Evolutionary conservation across 495 filamentous ascomycete genomes (phyloP).

Genomic region (Daldinia vernicosa): DNA sequence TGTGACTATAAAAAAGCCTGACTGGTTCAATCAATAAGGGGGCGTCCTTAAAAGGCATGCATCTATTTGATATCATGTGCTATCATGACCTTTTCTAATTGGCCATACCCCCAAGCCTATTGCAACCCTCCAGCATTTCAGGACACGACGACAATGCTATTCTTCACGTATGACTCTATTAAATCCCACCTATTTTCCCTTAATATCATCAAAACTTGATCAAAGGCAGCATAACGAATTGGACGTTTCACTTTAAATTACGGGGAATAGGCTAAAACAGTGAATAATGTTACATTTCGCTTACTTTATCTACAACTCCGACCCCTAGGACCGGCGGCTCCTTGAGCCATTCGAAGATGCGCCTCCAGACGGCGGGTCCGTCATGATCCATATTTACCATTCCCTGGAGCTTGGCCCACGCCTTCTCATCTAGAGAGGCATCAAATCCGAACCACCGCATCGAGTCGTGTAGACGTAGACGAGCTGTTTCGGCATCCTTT

Average conservation of each 20-base stretch:
- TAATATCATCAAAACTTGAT: no score
- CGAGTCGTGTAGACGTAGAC: conserved; percentile 50
- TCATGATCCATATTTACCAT: conserved; percentile 50
- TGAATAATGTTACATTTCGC: conserved; percentile 20
- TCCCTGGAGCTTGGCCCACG: conserved; percentile 26
- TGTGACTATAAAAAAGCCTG: not conserved
- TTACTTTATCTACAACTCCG: conserved; percentile 13
- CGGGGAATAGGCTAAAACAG: no score
- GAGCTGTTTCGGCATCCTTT: conserved; percentile 55
- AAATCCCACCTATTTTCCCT: no score
- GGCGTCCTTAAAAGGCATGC: not conserved
- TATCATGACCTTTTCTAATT: not conserved
- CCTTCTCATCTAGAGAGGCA: conserved; percentile 35
- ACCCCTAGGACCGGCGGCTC: conserved; percentile 40
- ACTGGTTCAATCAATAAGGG: not conserved
- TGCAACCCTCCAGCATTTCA: no score
- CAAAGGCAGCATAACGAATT: no score
- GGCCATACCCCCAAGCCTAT: not conserved
- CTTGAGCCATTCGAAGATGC: conserved; percentile 54
- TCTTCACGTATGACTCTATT: no score
- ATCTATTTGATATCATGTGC: not conserved
- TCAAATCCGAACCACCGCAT: conserved; percentile 54
- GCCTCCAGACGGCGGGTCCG: conserved; percentile 53
- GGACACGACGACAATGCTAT: no score
- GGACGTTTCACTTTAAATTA: no score